A percentile compares a stretch with the other conserved stretches of the same genome.
phyloP scores from a whole-genome alignment of 208 protist genomes.

The Leishmania amazonensis region DNA sequence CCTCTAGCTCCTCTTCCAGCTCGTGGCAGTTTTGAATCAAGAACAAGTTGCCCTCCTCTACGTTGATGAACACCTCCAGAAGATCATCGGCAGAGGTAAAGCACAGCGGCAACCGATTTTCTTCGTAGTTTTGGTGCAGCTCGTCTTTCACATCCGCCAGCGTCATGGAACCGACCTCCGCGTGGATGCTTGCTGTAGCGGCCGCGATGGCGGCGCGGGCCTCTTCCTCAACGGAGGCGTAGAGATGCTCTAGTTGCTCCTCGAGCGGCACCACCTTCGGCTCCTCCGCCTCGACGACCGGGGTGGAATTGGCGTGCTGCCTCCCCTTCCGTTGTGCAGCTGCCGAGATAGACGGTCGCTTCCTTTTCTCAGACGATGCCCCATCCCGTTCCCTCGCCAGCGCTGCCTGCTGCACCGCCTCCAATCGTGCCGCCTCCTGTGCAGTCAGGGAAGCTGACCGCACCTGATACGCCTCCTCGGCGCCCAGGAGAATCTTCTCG shows the following conservation, averaged over 20 bases:
- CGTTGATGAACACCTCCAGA: constrained; percentile 94
- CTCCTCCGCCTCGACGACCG: constrained; percentile 20
- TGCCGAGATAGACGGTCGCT: background rate
- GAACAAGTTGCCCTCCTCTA: constrained; percentile 97
- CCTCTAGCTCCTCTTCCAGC: constrained; percentile 94
- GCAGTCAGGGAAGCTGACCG: constrained; percentile 32
- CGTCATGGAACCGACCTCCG: constrained; percentile 58
- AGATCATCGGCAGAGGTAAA: constrained; percentile 93
- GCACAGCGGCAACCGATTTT: constrained; percentile 90
- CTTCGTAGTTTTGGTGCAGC: constrained; percentile 67
- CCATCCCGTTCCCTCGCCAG: constrained; percentile 2
- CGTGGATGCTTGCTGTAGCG: constrained; percentile 36
- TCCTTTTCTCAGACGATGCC: background rate
- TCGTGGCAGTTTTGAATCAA: constrained; percentile 97
- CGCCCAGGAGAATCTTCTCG: constrained; percentile 55
- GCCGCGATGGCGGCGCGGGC: constrained; percentile 50
- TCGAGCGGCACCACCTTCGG: constrained; percentile 52
- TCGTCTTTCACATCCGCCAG: constrained; percentile 55
- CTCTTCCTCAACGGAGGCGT: constrained; percentile 49
- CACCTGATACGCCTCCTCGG: constrained; percentile 51
- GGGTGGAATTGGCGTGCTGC: background rate
- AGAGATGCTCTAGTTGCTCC: constrained; percentile 53
- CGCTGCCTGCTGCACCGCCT: constrained; percentile 1
- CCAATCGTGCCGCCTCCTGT: constrained; percentile 12
- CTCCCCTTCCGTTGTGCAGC: background rate